A percentile compares a stretch with the other conserved stretches of the same genome.
Conservation (phyloP, 768 basidiomycete species). For the Russula brevipes region DNA sequence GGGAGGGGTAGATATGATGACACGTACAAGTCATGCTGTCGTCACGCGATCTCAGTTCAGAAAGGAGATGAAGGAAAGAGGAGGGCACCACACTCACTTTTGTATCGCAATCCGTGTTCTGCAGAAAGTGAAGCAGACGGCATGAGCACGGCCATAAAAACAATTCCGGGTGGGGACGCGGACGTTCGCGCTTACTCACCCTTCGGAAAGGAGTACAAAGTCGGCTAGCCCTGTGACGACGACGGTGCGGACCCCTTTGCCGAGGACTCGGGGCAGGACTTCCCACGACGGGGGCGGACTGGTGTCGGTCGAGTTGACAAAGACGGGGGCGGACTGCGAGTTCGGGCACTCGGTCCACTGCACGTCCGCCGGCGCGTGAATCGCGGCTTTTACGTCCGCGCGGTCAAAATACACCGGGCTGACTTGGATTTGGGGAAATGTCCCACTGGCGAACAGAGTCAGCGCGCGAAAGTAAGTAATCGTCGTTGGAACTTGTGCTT, state of each 20-base stretch:
- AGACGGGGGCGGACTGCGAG: background rate
- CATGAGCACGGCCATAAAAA: background rate
- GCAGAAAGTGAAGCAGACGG: background rate
- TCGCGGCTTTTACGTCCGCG: conserved; percentile 23
- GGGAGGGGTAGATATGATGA: background rate
- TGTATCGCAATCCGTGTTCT: conserved; percentile 20
- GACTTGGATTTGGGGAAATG: conserved; percentile 20
- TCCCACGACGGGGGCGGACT: background rate
- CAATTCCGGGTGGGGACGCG: too few relatives aligned
- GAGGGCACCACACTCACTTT: conserved; percentile 14
- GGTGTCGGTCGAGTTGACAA: conserved; percentile 3
- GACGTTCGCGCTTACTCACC: conserved; percentile 9
- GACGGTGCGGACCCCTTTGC: conserved; percentile 11
- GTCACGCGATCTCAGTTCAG: background rate
- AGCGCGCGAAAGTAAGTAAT: background rate
- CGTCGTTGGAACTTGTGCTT: too few relatives aligned
- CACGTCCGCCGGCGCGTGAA: conserved; percentile 20
- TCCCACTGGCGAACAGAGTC: conserved; percentile 12
- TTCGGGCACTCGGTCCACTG: conserved; percentile 22
- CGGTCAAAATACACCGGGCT: conserved; percentile 24
- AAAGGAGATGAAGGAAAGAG: background rate
- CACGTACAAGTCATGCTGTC: conserved; percentile 25
- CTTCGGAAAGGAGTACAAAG: conserved; percentile 17
- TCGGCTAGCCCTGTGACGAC: conserved; percentile 15
- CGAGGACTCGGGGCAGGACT: conserved; percentile 20